Percentiles rank a stretch among this genome's conserved stretches.
These are phyloP conservation scores for Eucalyptus tenuipes DNA, from an alignment of 345 rosid species.

Conservation along the genomic window DNA sequence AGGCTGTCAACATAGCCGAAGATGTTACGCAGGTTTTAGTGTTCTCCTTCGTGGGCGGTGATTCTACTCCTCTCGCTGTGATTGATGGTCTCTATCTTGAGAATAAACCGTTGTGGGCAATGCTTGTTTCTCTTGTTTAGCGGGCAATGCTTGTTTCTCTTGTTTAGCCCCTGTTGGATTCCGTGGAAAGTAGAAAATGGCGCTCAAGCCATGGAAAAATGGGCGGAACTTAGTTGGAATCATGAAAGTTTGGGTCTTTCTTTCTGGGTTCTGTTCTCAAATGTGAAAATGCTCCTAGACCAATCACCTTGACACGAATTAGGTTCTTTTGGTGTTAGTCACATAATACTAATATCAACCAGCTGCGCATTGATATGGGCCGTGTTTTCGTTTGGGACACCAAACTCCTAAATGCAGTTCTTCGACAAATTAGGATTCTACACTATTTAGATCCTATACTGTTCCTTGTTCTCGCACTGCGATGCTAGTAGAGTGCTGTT, in stretches of 20 bases:
- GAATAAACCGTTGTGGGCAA: background rate
- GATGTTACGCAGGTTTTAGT: conserved; percentile 5
- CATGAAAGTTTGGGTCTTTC: background rate
- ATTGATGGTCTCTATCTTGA: background rate
- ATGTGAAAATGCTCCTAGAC: background rate
- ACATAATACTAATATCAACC: background rate
- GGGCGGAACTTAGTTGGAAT: background rate
- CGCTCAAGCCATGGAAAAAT: background rate
- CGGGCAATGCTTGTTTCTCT: background rate
- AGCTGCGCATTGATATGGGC: background rate
- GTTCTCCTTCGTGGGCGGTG: background rate
- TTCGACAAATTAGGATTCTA: background rate
- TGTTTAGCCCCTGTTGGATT: background rate
- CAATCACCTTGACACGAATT: background rate
- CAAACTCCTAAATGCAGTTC: background rate
- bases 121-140: background rate
- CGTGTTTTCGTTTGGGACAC: background rate
- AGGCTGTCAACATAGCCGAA: conserved; percentile 5
- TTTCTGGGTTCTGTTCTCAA: background rate
- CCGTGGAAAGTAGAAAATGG: background rate
- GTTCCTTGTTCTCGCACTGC: background rate
- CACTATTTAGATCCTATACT: background rate
- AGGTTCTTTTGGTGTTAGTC: background rate
- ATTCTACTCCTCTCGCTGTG: background rate
- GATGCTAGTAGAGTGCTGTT: background rate